Conservation (phyloP, 805 yeast species). For the Myxozyma kluyveri region DNA sequence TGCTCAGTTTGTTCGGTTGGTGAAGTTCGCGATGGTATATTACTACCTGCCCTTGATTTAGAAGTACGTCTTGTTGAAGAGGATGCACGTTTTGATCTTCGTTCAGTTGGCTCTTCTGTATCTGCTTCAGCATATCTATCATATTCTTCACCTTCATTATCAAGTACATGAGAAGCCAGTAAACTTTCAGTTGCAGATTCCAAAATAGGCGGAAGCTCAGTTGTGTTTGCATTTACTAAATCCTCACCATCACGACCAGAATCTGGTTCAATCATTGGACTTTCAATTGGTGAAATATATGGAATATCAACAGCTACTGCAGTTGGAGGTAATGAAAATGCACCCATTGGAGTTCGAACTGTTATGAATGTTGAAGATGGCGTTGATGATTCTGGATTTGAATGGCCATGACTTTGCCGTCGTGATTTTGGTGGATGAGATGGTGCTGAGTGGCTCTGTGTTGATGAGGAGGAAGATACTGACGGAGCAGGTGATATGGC, state of each 20-base stretch:
- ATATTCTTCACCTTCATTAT: too few species aligned
- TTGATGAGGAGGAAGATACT: background rate
- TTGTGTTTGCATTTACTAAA: background rate
- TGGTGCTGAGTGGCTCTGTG: background rate
- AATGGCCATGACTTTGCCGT: background rate
- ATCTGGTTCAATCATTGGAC: conserved; percentile 14
- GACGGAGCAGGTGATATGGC: background rate
- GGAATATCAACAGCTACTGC: conserved; percentile 23
- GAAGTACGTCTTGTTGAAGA: background rate
- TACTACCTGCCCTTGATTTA: background rate
- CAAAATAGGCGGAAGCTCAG: background rate
- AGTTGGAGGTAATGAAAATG: conserved; percentile 29
- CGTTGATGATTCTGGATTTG: background rate
- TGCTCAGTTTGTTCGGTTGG: background rate
- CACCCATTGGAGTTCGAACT: conserved; percentile 13
- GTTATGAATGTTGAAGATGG: background rate
- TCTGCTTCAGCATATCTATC: background rate
- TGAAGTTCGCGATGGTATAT: background rate
- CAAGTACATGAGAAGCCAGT: too few species aligned
- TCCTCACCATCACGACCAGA: conserved; percentile 1
- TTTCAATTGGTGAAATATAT: conserved; percentile 29
- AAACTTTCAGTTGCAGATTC: background rate
- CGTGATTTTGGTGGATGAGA: background rate
- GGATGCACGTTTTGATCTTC: background rate
- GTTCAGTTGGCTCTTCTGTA: background rate